phyloP scores from a whole-genome alignment of 2,329 filamentous ascomycete genomes.

The Fusarium sp. region DNA sequence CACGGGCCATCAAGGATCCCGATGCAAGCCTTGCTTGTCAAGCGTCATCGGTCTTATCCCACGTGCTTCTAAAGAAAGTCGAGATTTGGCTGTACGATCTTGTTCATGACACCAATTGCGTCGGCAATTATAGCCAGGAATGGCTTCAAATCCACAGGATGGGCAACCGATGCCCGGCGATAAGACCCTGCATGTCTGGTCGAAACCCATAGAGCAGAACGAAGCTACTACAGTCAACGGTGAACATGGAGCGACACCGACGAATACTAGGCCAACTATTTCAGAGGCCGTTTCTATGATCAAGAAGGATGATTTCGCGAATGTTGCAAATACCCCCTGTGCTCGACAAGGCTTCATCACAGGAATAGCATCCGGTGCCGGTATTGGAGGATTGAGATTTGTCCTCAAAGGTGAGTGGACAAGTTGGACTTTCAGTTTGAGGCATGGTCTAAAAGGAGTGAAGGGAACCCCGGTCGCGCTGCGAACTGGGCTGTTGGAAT shows the following conservation, averaged over 20 bases:
- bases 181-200: slow-evolving; percentile 51
- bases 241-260: slow-evolving; percentile 30
- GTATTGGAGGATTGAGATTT: slow-evolving; percentile 76
- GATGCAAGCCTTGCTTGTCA: slow-evolving; percentile 30
- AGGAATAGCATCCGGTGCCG: slow-evolving; percentile 83
- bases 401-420: slow-evolving; percentile 74
- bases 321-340: slow-evolving; percentile 82
- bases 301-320: slow-evolving; percentile 73
- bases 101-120: slow-evolving; percentile 41
- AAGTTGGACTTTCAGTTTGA: background rate
- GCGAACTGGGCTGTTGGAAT: slow-evolving; percentile 87
- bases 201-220: slow-evolving; percentile 46
- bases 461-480: slow-evolving; percentile 57
- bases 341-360: slow-evolving; percentile 83
- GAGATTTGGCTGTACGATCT: slow-evolving; percentile 24
- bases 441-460: slow-evolving; percentile 14
- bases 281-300: slow-evolving; percentile 73
- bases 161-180: slow-evolving; percentile 38
- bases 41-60: slow-evolving; percentile 42
- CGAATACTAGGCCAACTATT: slow-evolving; percentile 52
- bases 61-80: slow-evolving; percentile 30
- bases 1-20: slow-evolving; percentile 33
- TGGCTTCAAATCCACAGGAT: slow-evolving; percentile 46
- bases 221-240: slow-evolving; percentile 27
- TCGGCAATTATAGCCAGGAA: slow-evolving; percentile 46